Base-by-base conservation (phyloP, 352 stramenopile species). In the Saprolegnia diclina region DNA sequence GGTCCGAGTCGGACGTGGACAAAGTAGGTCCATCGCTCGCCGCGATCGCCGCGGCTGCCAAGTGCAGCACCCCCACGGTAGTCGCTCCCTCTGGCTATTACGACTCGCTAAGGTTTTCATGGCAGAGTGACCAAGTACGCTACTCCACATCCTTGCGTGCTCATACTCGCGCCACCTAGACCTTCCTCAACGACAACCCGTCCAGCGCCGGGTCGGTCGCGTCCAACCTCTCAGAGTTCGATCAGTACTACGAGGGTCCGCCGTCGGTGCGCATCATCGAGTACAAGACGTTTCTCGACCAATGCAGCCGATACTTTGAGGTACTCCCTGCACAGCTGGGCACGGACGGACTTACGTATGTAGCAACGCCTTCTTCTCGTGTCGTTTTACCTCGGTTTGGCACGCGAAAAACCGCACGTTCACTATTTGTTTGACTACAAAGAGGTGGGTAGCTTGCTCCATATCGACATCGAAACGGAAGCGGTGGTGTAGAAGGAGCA, bases 291-390 rank as follows among this genome's bases (percentile, higher is more conserved):
- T 66, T 66, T 21, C 32, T 66, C 32, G 59, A 66, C n/a, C 59
- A 66, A 18, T 66, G 59, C 59, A 66, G 59, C 32, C 35, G 5
- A 5, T 66, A 53, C 40, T 66, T 66, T 53, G 59, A 66, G 59
- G 59, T 66, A 54, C n/a, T 24, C n/a, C n/a, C n/a, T n/a, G n/a
- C n/a, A n/a, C n/a, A n/a, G n/a, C n/a, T n/a, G 7, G 9, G 40
- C 35, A 22, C 13, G 6, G 19, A 62, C 32, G 13, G 14, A 21
- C n/a, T 10, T 57, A 3, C 50, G 16, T 7, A 14, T 22, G 22
- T 66, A 66, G 59, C 59, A 66, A 66, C 40, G 59, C 10, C n/a
- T 66, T 7, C 32, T 66, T 21, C 32, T 66, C 6, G 32, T 54
- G 6, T 66, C 59, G 5, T 53, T 66, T 7, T 66, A 66, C 24